Evolutionary conservation across 2,329 filamentous ascomycete genomes (phyloP).

Genomic region (Colletotrichum tropicicola): DNA sequence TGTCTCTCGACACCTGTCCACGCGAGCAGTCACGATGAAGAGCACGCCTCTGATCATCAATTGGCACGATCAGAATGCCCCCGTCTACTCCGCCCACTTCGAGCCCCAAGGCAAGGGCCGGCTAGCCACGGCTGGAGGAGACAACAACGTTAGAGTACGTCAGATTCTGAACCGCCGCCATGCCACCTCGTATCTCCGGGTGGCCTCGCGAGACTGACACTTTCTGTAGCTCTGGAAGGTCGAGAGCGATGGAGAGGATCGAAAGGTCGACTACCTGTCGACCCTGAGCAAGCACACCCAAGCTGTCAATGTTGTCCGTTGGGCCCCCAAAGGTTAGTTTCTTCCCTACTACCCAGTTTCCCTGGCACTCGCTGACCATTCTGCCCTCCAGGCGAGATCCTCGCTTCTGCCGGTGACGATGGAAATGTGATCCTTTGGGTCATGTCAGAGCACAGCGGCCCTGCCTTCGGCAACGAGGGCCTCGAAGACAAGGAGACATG

Average conservation of each 20-base stretch:
- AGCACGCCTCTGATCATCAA: conserved; percentile 95
- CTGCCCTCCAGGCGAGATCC: conserved; percentile 78
- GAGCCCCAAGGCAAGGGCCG: conserved; percentile 91
- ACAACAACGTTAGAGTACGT: conserved; percentile 92
- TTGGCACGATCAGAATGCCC: conserved; percentile 97
- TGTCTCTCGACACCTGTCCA: conserved; percentile 31
- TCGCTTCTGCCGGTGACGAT: conserved; percentile 96
- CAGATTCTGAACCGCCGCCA: background rate
- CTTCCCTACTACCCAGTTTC: background rate
- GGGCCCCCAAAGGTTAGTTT: conserved; percentile 85
- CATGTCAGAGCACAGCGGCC: conserved; percentile 79
- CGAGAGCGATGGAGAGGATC: conserved; percentile 83
- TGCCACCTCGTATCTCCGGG: background rate
- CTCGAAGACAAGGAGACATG: conserved; percentile 96
- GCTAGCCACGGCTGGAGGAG: conserved; percentile 92
- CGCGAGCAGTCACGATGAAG: conserved; percentile 78
- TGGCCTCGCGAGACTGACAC: conserved; percentile 21
- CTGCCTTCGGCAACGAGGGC: conserved; percentile 80
- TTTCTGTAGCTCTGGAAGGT: conserved; percentile 83
- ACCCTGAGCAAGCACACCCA: conserved; percentile 95
- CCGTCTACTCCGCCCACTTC: conserved; percentile 97
- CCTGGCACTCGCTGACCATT: background rate
- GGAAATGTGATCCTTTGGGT: conserved; percentile 98
- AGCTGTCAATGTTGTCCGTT: conserved; percentile 97
- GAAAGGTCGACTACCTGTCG: conserved; percentile 90